A percentile compares a stretch with the other conserved stretches of the same genome.
These are phyloP conservation scores for Salix udensis DNA, from an alignment of 345 rosid species.

Conservation along the genomic window DNA sequence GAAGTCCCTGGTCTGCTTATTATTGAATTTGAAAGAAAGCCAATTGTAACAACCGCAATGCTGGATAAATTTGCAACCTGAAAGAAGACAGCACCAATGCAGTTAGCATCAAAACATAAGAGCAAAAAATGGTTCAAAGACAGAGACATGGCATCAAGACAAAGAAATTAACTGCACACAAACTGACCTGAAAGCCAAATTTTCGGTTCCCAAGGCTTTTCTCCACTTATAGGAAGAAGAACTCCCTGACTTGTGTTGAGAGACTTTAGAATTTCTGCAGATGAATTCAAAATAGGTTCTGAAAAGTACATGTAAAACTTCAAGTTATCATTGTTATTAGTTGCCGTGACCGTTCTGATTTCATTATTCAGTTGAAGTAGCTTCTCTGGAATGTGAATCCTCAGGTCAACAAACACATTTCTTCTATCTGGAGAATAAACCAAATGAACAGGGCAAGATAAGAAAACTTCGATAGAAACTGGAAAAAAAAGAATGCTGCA, in stretches of 20 bases:
- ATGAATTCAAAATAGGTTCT: conserved; percentile 65
- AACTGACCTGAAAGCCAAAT: conserved; percentile 72
- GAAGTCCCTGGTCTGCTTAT: conserved; percentile 72
- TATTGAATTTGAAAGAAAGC: conserved; percentile 41
- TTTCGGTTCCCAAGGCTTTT: conserved; percentile 57
- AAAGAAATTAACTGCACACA: neutral
- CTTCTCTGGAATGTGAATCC: conserved; percentile 70
- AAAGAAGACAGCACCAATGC: conserved; percentile 16
- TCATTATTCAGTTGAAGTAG: conserved; percentile 53
- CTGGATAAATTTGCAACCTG: conserved; percentile 62
- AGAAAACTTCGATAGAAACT: neutral
- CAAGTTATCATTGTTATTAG: conserved; percentile 51
- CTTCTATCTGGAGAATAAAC: conserved; percentile 59
- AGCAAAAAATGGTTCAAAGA: neutral
- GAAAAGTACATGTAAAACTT: conserved; percentile 80
- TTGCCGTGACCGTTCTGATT: conserved; percentile 77
- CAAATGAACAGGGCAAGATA: conserved; percentile 9
- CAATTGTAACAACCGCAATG: conserved; percentile 53
- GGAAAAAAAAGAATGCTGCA: neutral
- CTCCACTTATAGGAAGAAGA: conserved; percentile 54
- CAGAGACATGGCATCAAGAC: neutral
- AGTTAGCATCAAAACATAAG: neutral
- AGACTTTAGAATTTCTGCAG: conserved; percentile 51
- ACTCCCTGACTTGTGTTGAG: conserved; percentile 51
- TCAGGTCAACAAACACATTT: conserved; percentile 54